These are phyloP conservation scores for Macrotyloma uniflorum DNA, from an alignment of 306 rosid species.

Conservation along the genomic window DNA sequence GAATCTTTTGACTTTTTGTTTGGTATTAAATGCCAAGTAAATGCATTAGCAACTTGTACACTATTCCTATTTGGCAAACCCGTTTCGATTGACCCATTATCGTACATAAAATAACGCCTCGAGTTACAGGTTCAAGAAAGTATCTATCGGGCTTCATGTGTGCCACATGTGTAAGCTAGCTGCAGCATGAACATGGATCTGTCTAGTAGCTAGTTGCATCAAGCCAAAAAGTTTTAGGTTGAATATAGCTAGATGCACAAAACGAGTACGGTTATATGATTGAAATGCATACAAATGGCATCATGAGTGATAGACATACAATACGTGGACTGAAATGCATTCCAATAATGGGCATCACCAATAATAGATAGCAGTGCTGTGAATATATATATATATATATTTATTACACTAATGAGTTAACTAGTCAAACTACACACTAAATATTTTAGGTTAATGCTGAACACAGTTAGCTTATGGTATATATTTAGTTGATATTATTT, in stretches of 20 bases:
- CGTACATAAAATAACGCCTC: slow-evolving; percentile 5
- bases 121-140: not conserved
- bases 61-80: not conserved
- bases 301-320: not conserved
- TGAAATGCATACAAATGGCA: not conserved
- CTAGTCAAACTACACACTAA: not conserved
- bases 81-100: not conserved
- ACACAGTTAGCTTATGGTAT: not conserved
- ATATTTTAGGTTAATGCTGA: not conserved
- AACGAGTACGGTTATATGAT: not conserved
- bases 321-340: slow-evolving; percentile 29
- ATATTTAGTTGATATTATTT: not conserved
- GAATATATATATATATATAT: not conserved
- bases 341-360: not conserved
- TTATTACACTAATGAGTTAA: not conserved
- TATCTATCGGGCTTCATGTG: not conserved
- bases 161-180: not conserved
- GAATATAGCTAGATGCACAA: not conserved
- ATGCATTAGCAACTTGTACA: slow-evolving; percentile 2
- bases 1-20: not conserved
- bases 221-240: not conserved
- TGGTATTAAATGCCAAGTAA: not conserved
- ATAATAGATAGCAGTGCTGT: not conserved
- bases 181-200: not conserved
- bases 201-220: slow-evolving; percentile 6